phyloP scores from a whole-genome alignment of 1,284 basidiomycete species.

The Papiliotrema fonsecae region DNA sequence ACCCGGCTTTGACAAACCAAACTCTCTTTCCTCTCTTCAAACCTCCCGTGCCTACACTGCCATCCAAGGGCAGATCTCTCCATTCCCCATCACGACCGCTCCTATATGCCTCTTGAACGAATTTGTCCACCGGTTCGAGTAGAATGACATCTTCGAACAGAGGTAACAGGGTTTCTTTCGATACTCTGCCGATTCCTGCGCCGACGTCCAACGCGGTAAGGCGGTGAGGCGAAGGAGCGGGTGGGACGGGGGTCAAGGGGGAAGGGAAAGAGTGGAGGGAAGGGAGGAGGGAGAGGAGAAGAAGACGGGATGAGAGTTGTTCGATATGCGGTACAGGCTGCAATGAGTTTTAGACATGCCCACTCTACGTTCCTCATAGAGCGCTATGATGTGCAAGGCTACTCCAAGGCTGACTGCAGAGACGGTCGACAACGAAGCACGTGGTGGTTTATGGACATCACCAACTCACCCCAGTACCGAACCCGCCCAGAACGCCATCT shows the following conservation, averaged over 20 bases:
- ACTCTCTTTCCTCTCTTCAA: constrained; percentile 60
- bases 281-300: constrained; percentile 73
- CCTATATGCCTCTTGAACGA: constrained; percentile 65
- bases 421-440: not conserved
- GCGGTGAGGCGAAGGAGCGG: constrained; percentile 43
- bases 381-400: too few relatives aligned
- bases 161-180: constrained; percentile 73
- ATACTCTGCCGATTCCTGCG: constrained; percentile 84
- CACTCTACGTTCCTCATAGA: too few relatives aligned
- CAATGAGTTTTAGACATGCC: too few relatives aligned
- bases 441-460: not conserved
- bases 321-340: constrained; percentile 83
- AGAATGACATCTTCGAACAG: constrained; percentile 79
- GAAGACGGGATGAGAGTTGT: constrained; percentile 76
- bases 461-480: constrained; percentile 43
- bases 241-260: constrained; percentile 50
- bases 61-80: constrained; percentile 54
- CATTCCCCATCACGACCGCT: constrained; percentile 54
- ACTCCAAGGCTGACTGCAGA: too few relatives aligned
- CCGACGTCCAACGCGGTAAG: constrained; percentile 79
- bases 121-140: constrained; percentile 75
- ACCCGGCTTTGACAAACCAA: constrained; percentile 68
- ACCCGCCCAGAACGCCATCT: constrained; percentile 51
- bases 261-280: constrained; percentile 70
- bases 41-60: constrained; percentile 59